Evolutionary conservation across 306 rosid genomes (phyloP).

Genomic region (Dalbergia cochinchinensis): DNA sequence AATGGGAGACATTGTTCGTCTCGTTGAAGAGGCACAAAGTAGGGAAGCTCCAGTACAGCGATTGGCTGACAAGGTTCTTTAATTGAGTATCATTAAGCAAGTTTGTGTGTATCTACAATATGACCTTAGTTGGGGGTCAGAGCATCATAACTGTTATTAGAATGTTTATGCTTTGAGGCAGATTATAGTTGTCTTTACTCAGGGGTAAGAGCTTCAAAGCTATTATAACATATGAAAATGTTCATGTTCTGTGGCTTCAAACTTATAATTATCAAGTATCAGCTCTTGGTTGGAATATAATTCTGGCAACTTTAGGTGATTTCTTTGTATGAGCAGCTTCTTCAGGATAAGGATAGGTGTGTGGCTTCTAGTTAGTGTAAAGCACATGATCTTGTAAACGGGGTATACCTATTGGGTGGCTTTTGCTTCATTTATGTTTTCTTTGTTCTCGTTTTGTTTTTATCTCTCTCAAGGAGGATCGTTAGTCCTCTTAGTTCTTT

Average conservation of each 20-base stretch:
- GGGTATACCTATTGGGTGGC: background rate
- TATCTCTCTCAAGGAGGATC: background rate
- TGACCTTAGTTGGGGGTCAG: slow-evolving; percentile 10
- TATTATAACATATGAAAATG: background rate
- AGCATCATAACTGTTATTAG: background rate
- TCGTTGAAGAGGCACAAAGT: slow-evolving; percentile 96
- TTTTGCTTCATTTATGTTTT: background rate
- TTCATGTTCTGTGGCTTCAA: slow-evolving; percentile 8
- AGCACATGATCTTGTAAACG: no score
- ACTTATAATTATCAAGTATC: slow-evolving; percentile 26
- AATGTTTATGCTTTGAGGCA: background rate
- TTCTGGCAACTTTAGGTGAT: no score
- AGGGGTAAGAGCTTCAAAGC: slow-evolving; percentile 2
- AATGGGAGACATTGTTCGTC: slow-evolving; percentile 88
- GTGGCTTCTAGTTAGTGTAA: background rate
- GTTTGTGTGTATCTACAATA: slow-evolving; percentile 30
- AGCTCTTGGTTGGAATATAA: slow-evolving; percentile 5
- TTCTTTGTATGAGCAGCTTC: background rate
- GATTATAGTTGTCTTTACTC: slow-evolving; percentile 23
- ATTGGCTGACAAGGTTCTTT: slow-evolving; percentile 93
- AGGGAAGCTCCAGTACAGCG: slow-evolving; percentile 97
- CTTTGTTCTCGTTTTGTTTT: background rate
- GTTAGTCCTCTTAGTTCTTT: background rate
- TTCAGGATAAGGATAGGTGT: background rate
- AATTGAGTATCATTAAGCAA: slow-evolving; percentile 32